phyloP scores from a whole-genome alignment of 441 rosid species.

The Viola pubescens region DNA sequence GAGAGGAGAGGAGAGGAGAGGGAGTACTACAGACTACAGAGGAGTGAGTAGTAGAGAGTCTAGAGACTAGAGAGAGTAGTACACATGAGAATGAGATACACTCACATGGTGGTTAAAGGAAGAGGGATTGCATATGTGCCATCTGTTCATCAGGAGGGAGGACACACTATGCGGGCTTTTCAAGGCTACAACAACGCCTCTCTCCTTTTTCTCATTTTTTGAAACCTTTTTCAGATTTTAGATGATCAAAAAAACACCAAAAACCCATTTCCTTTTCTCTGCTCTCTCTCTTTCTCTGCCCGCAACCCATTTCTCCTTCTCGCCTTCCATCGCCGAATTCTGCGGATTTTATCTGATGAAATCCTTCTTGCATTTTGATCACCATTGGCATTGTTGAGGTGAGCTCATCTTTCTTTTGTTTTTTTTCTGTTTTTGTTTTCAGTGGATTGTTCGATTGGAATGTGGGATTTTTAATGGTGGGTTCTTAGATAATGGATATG shows the following conservation, averaged over 20 bases:
- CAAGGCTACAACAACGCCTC: slow-evolving; percentile 16
- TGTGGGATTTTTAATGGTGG: slow-evolving; percentile 10
- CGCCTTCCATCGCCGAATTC: slow-evolving; percentile 17
- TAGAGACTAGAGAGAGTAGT: not conserved
- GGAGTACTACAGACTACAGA: too few relatives aligned
- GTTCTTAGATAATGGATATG: not conserved
- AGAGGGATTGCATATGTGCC: slow-evolving; percentile 15
- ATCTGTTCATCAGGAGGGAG: slow-evolving; percentile 21
- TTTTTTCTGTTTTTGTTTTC: not conserved
- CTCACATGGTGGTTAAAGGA: slow-evolving; percentile 8
- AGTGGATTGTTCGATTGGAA: slow-evolving; percentile 14
- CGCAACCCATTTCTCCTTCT: slow-evolving; percentile 6
- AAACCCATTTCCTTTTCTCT: slow-evolving; percentile 2
- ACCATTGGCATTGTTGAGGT: slow-evolving; percentile 33
- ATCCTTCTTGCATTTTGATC: slow-evolving; percentile 33
- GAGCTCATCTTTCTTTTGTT: slow-evolving; percentile 10
- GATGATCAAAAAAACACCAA: slow-evolving; percentile 3
- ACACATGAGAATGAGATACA: not conserved
- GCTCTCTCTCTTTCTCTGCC: slow-evolving; percentile 13
- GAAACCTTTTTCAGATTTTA: slow-evolving; percentile 13
- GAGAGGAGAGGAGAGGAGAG: too few relatives aligned
- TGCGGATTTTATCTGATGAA: slow-evolving; percentile 3
- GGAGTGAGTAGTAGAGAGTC: too few relatives aligned
- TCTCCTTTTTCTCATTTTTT: slow-evolving; percentile 9
- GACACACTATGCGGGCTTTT: slow-evolving; percentile 30